Conservation (phyloP, 2,329 filamentous ascomycete genomes). For the Fusarium hainanense region DNA sequence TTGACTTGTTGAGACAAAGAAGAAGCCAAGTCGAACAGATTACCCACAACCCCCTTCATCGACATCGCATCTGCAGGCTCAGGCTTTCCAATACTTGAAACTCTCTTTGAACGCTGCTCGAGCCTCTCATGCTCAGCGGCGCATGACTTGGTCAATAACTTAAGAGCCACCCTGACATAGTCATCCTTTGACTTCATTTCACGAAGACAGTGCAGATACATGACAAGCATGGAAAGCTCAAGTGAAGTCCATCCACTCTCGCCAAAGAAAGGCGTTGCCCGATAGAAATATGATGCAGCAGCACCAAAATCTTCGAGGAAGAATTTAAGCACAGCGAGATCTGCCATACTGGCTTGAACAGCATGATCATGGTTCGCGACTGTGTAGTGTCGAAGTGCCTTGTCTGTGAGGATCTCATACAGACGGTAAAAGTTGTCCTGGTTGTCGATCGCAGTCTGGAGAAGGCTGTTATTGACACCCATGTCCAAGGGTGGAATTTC, state of each 20-base stretch:
- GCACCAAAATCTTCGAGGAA: slow-evolving; percentile 77
- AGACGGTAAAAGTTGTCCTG: slow-evolving; percentile 72
- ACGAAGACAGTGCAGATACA: slow-evolving; percentile 86
- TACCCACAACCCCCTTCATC: slow-evolving; percentile 61
- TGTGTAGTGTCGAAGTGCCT: slow-evolving; percentile 83
- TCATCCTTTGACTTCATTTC: slow-evolving; percentile 81
- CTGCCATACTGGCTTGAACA: slow-evolving; percentile 80
- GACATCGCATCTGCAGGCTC: slow-evolving; percentile 49
- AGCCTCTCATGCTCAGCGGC: slow-evolving; percentile 63
- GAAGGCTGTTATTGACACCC: slow-evolving; percentile 58
- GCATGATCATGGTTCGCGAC: slow-evolving; percentile 83
- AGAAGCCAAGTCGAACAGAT: slow-evolving; percentile 59
- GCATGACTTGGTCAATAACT: slow-evolving; percentile 76
- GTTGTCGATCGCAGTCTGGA: slow-evolving; percentile 71
- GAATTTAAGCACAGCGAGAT: slow-evolving; percentile 87
- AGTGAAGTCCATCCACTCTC: slow-evolving; percentile 81
- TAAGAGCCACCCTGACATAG: slow-evolving; percentile 79
- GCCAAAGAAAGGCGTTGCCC: slow-evolving; percentile 82
- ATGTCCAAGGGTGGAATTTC: slow-evolving; percentile 45
- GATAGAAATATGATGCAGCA: slow-evolving; percentile 81
- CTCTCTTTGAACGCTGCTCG: slow-evolving; percentile 49
- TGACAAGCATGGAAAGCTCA: slow-evolving; percentile 84
- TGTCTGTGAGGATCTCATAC: slow-evolving; percentile 83
- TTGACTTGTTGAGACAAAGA: slow-evolving; percentile 67
- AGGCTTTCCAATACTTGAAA: slow-evolving; percentile 32